Base-by-base conservation (phyloP, 805 yeast species). In the Yarrowia keelungensis region DNA sequence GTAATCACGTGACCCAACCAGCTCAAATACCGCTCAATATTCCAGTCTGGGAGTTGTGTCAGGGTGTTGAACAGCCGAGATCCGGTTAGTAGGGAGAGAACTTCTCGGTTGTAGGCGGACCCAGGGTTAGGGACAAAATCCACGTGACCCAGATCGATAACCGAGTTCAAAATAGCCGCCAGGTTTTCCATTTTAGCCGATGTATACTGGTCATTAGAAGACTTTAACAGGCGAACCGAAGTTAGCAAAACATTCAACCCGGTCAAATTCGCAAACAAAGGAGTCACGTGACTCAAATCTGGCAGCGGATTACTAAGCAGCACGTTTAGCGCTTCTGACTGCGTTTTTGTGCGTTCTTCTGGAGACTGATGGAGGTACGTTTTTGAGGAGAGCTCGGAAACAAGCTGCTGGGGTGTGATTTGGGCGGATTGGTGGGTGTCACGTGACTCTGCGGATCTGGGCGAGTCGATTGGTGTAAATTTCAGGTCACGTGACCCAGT, bases 1-100 rank as follows among this genome's bases (percentile, higher is more conserved):
- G 45, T 53, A 14, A 53, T 53, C 59, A 43, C 45, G 5, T 15
- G 9, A 3, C 56, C 67, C n/a, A 62, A 26, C 67, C 67, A 62
- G 4, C 14, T 14, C 46, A 62, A n/a, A 11, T 62, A 62, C 16
- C 15, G 19, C 10, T 62, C 39, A 22, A 62, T 47, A 2, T 38
- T n/a, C 56, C 46, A 62, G 19, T 56, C 39, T 54, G 45, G 35
- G 12, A 46, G 19, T 15, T 46, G 45, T 7, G 14, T 38, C 47
- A 62, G 16, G 0, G 39, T 39, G 15, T 62, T 62, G 54, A 62
- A 62, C 7, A 62, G 47, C 7, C 47, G 14, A 5, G 67, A 62
- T 15, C 67, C 67, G 7, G 46, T 47, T 5, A 62, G 15, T 1
- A 62, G 16, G 3, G 67, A 36, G 22, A 47, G 15, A 15, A 62